Evolutionary conservation across 331 rosid genomes (phyloP), one percentile per base, ranked within the genome.

Genomic region (Phaseolus coccineus): DNA sequence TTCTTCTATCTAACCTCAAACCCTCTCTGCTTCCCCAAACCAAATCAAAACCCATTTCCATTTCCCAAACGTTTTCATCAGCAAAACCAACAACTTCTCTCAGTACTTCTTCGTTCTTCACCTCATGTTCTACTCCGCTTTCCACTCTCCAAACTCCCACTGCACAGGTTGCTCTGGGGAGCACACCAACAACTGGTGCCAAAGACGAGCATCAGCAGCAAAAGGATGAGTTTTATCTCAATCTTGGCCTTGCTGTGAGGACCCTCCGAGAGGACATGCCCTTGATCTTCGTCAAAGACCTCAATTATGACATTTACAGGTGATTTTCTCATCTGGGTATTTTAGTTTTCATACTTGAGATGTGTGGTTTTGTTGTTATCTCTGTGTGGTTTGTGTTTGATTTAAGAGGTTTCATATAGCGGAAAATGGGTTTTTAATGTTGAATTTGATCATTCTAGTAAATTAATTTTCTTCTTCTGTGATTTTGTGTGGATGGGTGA

Each of bases 181-280:
- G 81, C 75, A 80, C 87, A 13, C 91, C 91, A 22, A 77, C 80
- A 7, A 82, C 52, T 1, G 51, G 71, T 85, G 77, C 86, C 46
- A 89, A 89, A 46, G 93, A 89, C 52, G 87, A 88, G 81, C 88
- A 82, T 2, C 80, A 85, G 12, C 69, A 85, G 64, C 85, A 83
- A 19, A 89, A 84, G 77, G 97, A 91, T 46, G 94, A 92, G 8
- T 95, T 92, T 74, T 95, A 87, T 85, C 81, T 95, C 86, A 95
- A 92, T 59, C 91, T 95, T 69, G 97, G 98, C 70, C 56, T 86
- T 31, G 98, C 98, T 50, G 97, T 95, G 1, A 83, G 98, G 72
- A 92, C 97, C 4, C 97, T 94, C 48, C 97, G 97, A 31, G 98
- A 95, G 75, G 98, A 95, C 77, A 44, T 95, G 70, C 98, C 98